phyloP scores from a whole-genome alignment of 1,284 basidiomycete species.

The Trichosporon faecale region DNA sequence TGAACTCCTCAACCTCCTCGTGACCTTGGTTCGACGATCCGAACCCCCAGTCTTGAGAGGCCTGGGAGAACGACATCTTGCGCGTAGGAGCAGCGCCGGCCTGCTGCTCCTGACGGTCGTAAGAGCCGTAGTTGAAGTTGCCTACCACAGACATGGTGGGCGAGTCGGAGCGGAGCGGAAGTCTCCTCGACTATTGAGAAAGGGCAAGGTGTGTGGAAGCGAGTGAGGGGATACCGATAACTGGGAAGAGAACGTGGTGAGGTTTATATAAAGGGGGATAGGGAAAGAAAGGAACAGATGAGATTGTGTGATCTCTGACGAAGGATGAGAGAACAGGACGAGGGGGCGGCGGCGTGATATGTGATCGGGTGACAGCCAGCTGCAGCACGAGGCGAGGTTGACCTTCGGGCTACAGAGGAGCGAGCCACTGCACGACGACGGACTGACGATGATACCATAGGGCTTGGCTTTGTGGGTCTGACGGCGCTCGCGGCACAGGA shows the following conservation, averaged over 20 bases:
- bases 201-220: not conserved
- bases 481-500: not conserved
- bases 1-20: conserved; percentile 19
- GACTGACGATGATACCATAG: conserved; percentile 2
- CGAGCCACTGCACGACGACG: not conserved
- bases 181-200: not conserved
- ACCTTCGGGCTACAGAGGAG: not conserved
- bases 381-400: not conserved
- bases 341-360: not conserved
- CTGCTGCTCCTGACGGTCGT: conserved; percentile 14
- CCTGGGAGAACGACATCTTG: not conserved
- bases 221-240: not conserved
- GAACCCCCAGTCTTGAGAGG: not conserved
- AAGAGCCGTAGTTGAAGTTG: conserved; percentile 17
- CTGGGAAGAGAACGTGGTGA: not conserved
- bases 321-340: not conserved
- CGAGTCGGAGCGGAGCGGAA: conserved; percentile 3
- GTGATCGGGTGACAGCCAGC: not conserved
- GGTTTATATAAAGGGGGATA: not conserved
- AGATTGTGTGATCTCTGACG: not conserved
- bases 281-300: not conserved
- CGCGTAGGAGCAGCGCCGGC: not conserved
- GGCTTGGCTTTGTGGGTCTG: not conserved
- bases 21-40: not conserved
- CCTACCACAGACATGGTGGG: conserved; percentile 25